Conservation (phyloP, 2,329 filamentous ascomycete genomes). For the Bipolaris zeicola region DNA sequence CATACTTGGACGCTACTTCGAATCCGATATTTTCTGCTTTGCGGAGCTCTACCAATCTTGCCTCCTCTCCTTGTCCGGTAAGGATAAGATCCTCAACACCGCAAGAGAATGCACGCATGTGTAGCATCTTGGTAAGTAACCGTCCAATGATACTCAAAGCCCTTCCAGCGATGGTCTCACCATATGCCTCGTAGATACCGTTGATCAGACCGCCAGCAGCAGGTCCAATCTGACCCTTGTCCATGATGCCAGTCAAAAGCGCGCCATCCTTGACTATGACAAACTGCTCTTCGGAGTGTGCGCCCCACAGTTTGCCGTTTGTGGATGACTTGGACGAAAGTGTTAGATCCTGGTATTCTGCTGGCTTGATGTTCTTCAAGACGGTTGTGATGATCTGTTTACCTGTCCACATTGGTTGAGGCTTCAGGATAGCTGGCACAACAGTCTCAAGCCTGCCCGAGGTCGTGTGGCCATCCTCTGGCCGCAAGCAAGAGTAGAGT, state of each 20-base stretch:
- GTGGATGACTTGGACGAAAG: slow-evolving; percentile 81
- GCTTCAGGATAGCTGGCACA: slow-evolving; percentile 80
- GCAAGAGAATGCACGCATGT: slow-evolving; percentile 94
- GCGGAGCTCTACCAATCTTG: slow-evolving; percentile 70
- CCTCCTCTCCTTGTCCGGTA: slow-evolving; percentile 76
- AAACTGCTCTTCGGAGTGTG: slow-evolving; percentile 73
- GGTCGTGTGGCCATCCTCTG: slow-evolving; percentile 86
- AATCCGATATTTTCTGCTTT: slow-evolving; percentile 73
- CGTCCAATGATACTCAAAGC: slow-evolving; percentile 88
- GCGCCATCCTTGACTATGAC: slow-evolving; percentile 88
- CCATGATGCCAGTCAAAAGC: slow-evolving; percentile 86
- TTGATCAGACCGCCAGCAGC: slow-evolving; percentile 87
- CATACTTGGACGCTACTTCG: slow-evolving; percentile 83
- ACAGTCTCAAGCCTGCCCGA: slow-evolving; percentile 82
- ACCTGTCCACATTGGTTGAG: slow-evolving; percentile 84
- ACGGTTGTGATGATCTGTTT: slow-evolving; percentile 96
- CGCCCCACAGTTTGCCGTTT: slow-evolving; percentile 77
- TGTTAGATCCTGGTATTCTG: slow-evolving; percentile 75
- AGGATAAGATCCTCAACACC: slow-evolving; percentile 95
- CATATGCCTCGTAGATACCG: slow-evolving; percentile 90
- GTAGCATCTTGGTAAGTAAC: slow-evolving; percentile 84
- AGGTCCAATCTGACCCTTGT: slow-evolving; percentile 94
- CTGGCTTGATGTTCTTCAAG: slow-evolving; percentile 86
- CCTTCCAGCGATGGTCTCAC: slow-evolving; percentile 82
- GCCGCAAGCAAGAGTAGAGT: slow-evolving; percentile 87